Evolutionary conservation across 768 basidiomycete species (phyloP), one percentile per base, ranked within the genome.

Genomic region (Tylopilus rubrobrunneus): DNA sequence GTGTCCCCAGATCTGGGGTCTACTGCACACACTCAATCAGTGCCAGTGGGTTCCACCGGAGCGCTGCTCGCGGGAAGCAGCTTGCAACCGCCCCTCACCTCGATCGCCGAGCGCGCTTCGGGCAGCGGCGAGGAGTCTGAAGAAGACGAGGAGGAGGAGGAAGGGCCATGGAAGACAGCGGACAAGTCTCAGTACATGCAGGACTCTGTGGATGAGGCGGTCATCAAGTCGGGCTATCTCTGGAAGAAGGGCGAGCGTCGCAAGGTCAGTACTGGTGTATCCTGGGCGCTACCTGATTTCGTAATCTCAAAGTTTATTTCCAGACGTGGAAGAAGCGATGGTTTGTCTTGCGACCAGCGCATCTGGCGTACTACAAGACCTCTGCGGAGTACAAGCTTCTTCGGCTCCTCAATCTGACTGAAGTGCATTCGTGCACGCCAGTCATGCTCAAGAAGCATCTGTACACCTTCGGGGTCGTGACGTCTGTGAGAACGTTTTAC

Each of bases 311-410:
- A 31, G 48, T 49, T 23, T 12, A 31, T 27, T 39, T 19, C 42
- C 65, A 96, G 94, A 93, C 89, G 2, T 99, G 97, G 97, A 98
- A 98, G 80, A 95, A 94, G 73, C 83, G 95, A 21, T 98, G 96
- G 96, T 98, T 98, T 62, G 97, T 99, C 2, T 74, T 99, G 54
- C 83, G 96, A 17, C 83, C 92, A 1, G 89, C 88, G 3, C 92
- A 97, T 70, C 75, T 99, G 47, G 93, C 93, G 4, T 98, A 96
- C 72, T 98, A 98, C 83, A 98, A 98, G 77, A 92, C 83, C 45
- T 86, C 89, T 31, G 89, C 90, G 52, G 96, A 99, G 72, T 98
- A 98, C 74, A 80, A 95, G 70, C 82, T 98, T 4, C 85, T 93
- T 27, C 85, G 89, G 19, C 82, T 97, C 14, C 82, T 98, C 53